Base-by-base conservation (phyloP, 495 filamentous ascomycete genomes). In the Aspergillus hancockii region DNA sequence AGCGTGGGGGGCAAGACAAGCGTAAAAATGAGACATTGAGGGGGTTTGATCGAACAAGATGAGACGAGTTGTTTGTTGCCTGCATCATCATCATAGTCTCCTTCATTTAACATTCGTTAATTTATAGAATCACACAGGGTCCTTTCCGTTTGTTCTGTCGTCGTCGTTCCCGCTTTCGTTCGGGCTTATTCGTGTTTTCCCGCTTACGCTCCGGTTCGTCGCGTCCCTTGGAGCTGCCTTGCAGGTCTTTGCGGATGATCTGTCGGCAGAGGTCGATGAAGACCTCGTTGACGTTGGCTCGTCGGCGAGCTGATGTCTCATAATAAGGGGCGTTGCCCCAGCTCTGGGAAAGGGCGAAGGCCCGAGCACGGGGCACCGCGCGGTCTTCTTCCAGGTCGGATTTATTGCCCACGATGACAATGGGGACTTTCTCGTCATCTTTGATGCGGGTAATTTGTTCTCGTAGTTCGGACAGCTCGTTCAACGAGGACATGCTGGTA, bases 361-460 rank as follows among this genome's bases (percentile, higher is more conserved):
- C 94, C 58, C 87, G 88, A 45, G 88, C 83, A 19, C 92, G 85
- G 21, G 90, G 87, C 28, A 98, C 92, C 18, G 83, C 84, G 34
- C 94, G 88, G 67, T 96, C 90, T 67, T 96, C 92, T 74, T 96
- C 92, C 13, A 98, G 85, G 67, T 98, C 94, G 30, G 89, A 91
- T 73, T 98, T 98, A 79, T 98, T 98, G 62, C 94, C 94, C 32
- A 97, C 93, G 47, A 98, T 93, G 25, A 98, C 94, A 56, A 98
- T 87, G 28, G 94, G 94, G 9, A 97, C 87, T 50, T 85, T 87
- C 57, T 90, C 88, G 72, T 96, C 91, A 70, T 96, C 92, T 77
- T 98, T 98, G 73, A 98, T 97, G 55, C 92, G 91, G 58, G 95
- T 88, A 66, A 98, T 98, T 75, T 97, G 92, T 67, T 98, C 94